phyloP scores from a whole-genome alignment of 2,329 filamentous ascomycete species.

The Albophoma yamanashiensis region DNA sequence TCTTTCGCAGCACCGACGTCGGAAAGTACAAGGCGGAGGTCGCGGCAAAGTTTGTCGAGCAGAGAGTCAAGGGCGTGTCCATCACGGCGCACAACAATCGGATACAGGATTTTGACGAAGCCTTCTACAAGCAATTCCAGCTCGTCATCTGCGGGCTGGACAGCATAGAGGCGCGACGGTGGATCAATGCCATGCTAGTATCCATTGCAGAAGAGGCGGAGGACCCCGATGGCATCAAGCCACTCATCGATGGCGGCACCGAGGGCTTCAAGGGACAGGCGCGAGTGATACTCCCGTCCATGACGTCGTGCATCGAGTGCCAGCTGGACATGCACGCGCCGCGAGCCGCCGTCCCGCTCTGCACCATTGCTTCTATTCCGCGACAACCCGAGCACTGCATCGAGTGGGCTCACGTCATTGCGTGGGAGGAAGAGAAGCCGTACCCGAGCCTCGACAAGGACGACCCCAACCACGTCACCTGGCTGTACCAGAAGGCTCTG shows the following conservation, averaged over 20 bases:
- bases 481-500: slow-evolving; percentile 82
- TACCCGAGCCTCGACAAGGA: slow-evolving; percentile 87
- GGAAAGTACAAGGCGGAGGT: slow-evolving; percentile 91
- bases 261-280: slow-evolving; percentile 98
- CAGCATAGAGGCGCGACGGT: slow-evolving; percentile 93
- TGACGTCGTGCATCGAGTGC: slow-evolving; percentile 96
- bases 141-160: slow-evolving; percentile 90
- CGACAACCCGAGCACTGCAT: slow-evolving; percentile 96
- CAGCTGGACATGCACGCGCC: slow-evolving; percentile 98
- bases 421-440: slow-evolving; percentile 80
- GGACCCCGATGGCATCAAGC: slow-evolving; percentile 78
- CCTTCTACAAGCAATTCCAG: slow-evolving; percentile 96
- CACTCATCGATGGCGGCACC: slow-evolving; percentile 90
- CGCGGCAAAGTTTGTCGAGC: slow-evolving; percentile 83
- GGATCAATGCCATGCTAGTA: slow-evolving; percentile 94
- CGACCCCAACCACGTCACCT: slow-evolving; percentile 93
- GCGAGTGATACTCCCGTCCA: slow-evolving; percentile 79
- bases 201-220: slow-evolving; percentile 73
- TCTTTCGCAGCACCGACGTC: slow-evolving; percentile 86
- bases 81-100: slow-evolving; percentile 91
- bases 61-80: slow-evolving; percentile 75
- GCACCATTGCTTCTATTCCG: slow-evolving; percentile 91
- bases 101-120: slow-evolving; percentile 94
- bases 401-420: slow-evolving; percentile 97
- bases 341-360: slow-evolving; percentile 91